Evolutionary conservation across 1,284 basidiomycete species (phyloP).

Genomic region (Bondarzewia mesenterica): DNA sequence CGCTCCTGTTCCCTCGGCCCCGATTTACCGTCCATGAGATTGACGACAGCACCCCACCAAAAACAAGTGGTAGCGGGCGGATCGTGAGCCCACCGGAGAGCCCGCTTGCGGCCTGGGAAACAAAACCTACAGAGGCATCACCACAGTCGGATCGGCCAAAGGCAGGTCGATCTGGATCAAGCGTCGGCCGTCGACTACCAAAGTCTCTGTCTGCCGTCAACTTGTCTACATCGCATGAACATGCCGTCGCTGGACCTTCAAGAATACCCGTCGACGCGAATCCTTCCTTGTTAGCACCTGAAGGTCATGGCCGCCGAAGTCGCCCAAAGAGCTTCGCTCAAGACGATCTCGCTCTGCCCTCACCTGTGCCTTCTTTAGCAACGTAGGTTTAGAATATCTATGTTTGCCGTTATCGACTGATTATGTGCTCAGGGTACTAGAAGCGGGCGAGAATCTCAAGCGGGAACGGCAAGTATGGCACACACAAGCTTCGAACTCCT

Average conservation of each 20-base stretch:
- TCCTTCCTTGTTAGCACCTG: no score
- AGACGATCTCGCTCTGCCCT: constrained; percentile 52
- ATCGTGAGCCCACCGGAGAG: constrained; percentile 45
- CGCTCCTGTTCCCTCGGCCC: constrained; percentile 64
- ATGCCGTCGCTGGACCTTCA: background rate
- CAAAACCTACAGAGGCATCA: background rate
- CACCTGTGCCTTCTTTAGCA: constrained; percentile 51
- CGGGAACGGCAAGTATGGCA: constrained; percentile 61
- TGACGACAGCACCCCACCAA: constrained; percentile 3
- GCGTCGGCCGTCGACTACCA: constrained; percentile 23
- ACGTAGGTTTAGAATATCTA: constrained; percentile 34
- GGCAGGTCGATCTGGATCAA: constrained; percentile 15
- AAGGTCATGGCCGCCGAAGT: background rate
- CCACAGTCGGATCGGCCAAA: background rate
- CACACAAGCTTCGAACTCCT: constrained; percentile 48
- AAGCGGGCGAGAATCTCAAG: constrained; percentile 50
- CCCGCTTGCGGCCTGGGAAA: constrained; percentile 27
- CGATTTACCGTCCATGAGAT: constrained; percentile 42
- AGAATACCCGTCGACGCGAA: no score
- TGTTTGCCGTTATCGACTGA: background rate
- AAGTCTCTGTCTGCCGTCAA: constrained; percentile 42
- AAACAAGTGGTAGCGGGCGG: constrained; percentile 19
- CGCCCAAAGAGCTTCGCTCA: constrained; percentile 44
- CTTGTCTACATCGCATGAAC: constrained; percentile 10
- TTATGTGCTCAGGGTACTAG: constrained; percentile 43